These are phyloP conservation scores for Spencermartinsiella ligniputridi DNA, from an alignment of 1,139 yeast genomes.

Conservation along the genomic window DNA sequence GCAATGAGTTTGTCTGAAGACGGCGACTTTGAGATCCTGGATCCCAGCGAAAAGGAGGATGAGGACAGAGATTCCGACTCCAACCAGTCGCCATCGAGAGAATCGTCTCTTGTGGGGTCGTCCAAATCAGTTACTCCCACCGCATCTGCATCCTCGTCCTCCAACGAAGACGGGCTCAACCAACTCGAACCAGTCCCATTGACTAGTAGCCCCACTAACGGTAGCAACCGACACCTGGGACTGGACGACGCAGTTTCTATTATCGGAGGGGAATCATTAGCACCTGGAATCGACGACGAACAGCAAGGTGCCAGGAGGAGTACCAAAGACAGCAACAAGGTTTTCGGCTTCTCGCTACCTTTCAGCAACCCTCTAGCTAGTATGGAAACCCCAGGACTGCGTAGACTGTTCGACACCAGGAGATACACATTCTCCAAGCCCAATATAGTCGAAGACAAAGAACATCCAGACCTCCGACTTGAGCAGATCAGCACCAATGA, in stretches of 20 bases:
- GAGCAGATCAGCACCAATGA: slow-evolving; percentile 27
- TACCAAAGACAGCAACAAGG: slow-evolving; percentile 14
- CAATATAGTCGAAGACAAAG: slow-evolving; percentile 7
- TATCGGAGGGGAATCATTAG: slow-evolving; percentile 25
- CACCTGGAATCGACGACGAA: slow-evolving; percentile 2
- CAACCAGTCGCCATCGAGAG: neutral
- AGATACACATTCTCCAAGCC: slow-evolving; percentile 7
- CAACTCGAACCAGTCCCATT: neutral
- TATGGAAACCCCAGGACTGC: slow-evolving; percentile 19
- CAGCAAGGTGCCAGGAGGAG: slow-evolving; percentile 6
- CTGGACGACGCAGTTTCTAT: slow-evolving; percentile 29
- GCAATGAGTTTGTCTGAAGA: neutral
- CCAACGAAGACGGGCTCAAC: neutral
- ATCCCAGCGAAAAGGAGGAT: neutral
- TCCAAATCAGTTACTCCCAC: neutral
- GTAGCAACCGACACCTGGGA: slow-evolving; percentile 11
- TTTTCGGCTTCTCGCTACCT: slow-evolving; percentile 31
- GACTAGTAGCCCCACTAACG: neutral
- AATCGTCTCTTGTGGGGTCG: neutral
- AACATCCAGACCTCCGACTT: neutral
- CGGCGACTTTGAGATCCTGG: neutral
- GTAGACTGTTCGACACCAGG: slow-evolving; percentile 3
- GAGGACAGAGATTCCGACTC: neutral
- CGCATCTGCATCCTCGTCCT: neutral
- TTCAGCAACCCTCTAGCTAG: slow-evolving; percentile 30